A percentile compares a stretch with the other conserved stretches of the same genome.
Evolutionary conservation across 352 stramenopile species (phyloP).

Genomic region (Phytophthora podocarpi): DNA sequence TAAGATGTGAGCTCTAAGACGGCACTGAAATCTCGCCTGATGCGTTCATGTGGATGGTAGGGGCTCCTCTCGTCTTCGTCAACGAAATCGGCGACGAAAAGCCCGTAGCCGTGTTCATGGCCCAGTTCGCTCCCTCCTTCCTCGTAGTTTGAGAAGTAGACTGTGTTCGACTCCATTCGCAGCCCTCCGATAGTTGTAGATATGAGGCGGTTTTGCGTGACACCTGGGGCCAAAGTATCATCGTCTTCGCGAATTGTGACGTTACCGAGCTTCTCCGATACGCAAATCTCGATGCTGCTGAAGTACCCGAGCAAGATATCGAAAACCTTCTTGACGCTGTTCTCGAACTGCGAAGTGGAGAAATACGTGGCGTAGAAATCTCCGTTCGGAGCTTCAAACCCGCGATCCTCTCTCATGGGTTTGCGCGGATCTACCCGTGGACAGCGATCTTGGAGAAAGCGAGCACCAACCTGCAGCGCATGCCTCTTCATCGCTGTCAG

Average conservation of each 20-base stretch:
- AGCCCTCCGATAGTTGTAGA: slow-evolving; percentile 25
- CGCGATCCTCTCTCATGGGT: slow-evolving; percentile 34
- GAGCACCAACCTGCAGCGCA: slow-evolving; percentile 20
- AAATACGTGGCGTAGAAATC: slow-evolving; percentile 34
- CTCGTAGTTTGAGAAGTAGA: slow-evolving; percentile 42
- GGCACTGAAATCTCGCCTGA: slow-evolving; percentile 44
- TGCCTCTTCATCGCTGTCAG: slow-evolving; percentile 23
- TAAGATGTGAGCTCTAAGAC: slow-evolving; percentile 31
- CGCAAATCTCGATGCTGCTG: slow-evolving; percentile 49
- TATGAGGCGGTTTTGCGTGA: slow-evolving; percentile 45
- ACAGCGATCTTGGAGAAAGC: slow-evolving; percentile 27
- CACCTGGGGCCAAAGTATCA: slow-evolving; percentile 27
- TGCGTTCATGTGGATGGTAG: slow-evolving; percentile 41
- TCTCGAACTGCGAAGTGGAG: slow-evolving; percentile 32
- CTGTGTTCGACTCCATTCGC: slow-evolving; percentile 46
- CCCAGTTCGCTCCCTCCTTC: slow-evolving; percentile 12
- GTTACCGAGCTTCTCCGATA: slow-evolving; percentile 51
- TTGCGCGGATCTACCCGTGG: slow-evolving; percentile 28
- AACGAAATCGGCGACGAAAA: slow-evolving; percentile 48
- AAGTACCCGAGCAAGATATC: slow-evolving; percentile 42
- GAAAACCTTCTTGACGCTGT: slow-evolving; percentile 47
- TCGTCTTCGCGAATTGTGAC: slow-evolving; percentile 55
- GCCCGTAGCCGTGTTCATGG: slow-evolving; percentile 22
- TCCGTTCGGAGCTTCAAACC: slow-evolving; percentile 25
- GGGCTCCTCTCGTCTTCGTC: slow-evolving; percentile 46